Evolutionary conservation across 805 yeast species (phyloP), one percentile per base, ranked within the genome.

Genomic region (Wickerhamomyces silvicola): DNA sequence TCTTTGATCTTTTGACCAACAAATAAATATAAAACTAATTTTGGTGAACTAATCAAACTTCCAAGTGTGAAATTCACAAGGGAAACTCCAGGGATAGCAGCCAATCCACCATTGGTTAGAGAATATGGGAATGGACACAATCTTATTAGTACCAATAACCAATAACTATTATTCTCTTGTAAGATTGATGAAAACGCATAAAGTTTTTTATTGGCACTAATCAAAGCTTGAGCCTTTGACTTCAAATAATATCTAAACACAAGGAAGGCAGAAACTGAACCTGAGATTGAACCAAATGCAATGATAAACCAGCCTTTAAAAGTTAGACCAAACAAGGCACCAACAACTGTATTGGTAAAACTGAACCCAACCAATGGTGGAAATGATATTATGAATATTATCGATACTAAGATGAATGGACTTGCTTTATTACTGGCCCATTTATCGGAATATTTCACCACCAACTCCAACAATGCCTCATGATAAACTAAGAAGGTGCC

Each of bases 91-190:
- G 94, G 95, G 10, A 90, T 72, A 2, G 94, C 80, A 8, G 95
- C 92, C 43, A 92, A 66, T 0, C 95, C 97, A 4, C 96, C 97
- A 49, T 90, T 90, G 0, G 92, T 80, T 20, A 90, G 62, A 3
- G 96, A 86, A 53, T 87, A 92, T 0, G 97, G 97, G 47, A 90
- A 70, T 1, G 98, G 98, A 45, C 96, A 86, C 36, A 90, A 56
- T 34, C 97, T 66, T 18, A 90, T 69, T 50, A 90, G 63, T 32
- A 81, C 72, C 32, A 90, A 57, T 16, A 92, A 57, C 41, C 77
- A 54, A 36, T 87, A 69, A 36, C 77, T 72, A 43, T 81, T 79
- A 34, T 74, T 72, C 36, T 85, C 94, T 43, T 70, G 75, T 37
- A 90, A 56, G 5, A 85, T 81, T 33, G 78, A 75, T 1, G 84